Base-by-base conservation (phyloP, 306 rosid genomes). In the Cicer pinnatifidum region DNA sequence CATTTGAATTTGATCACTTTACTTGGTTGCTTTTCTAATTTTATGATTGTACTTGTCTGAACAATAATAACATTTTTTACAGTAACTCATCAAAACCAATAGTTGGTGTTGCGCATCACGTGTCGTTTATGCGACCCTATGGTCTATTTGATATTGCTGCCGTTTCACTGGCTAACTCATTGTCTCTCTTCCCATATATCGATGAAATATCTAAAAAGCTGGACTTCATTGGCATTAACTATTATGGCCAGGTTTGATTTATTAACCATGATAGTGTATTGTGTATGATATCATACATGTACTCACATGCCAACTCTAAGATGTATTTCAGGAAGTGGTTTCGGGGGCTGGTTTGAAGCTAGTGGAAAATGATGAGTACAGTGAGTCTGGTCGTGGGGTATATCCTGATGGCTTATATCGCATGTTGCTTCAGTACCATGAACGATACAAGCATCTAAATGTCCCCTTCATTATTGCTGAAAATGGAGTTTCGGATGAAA, bases 321-420 rank as follows among this genome's bases (percentile, higher is more conserved):
- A 44, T 75, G 73, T 77, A 67, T 74, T 51, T 72, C 81, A 89
- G 96, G 99, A 91, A 88, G 90, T 84, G 77, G 77, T 91, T 56
- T 87, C 85, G 48, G 96, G 96, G 72, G 51, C 90, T 56, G 97
- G 96, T 83, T 86, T 91, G 75, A 91, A 91, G 84, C 95, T 89
- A 71, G 97, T 82, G 63, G 96, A 86, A 80, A 82, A 83, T 1
- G 99, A 91, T n/a, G 97, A 94, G 85, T 94, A 89, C 78, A 91
- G 96, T 82, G 97, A 94, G 88, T 94, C 99, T 64, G 99, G 99
- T 53, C 97, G 97, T 11, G 99, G 95, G 79, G 94, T 94, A 75
- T 94, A 91, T 85, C 99, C 99, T 1, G 99, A 94, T 86, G 99
- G 99, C 60, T 83, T 94, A 75, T 94, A 87, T 69, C 96, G 96